These are phyloP conservation scores for Mucor sp. DNA, from an alignment of 371 early-diverging fungal genomes.

Conservation along the genomic window DNA sequence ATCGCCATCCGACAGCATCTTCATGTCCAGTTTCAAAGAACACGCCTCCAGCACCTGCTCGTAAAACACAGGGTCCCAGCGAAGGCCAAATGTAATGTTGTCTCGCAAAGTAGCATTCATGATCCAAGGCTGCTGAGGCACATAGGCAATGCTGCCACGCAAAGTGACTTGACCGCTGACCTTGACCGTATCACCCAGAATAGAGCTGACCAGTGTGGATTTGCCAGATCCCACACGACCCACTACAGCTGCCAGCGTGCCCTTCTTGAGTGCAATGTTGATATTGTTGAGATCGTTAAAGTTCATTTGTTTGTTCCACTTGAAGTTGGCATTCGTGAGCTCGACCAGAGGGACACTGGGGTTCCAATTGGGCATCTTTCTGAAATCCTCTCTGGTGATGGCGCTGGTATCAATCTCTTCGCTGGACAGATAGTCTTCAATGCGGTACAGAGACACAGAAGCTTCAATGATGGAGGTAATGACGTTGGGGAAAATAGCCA, in stretches of 20 bases:
- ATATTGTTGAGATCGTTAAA: constrained; percentile 65
- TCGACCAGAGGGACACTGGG: constrained; percentile 41
- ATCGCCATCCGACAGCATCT: constrained; percentile 84
- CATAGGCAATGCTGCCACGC: constrained; percentile 85
- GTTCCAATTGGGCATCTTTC: constrained; percentile 28
- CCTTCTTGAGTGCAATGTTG: constrained; percentile 61
- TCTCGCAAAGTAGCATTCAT: constrained; percentile 90
- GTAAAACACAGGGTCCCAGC: constrained; percentile 79
- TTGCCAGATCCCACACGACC: constrained; percentile 89
- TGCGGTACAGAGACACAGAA: constrained; percentile 79
- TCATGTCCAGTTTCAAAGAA: constrained; percentile 76
- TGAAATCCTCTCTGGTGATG: constrained; percentile 51
- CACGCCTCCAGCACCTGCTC: constrained; percentile 56
- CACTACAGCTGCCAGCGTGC: constrained; percentile 73
- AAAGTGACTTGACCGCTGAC: constrained; percentile 67
- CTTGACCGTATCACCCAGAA: constrained; percentile 70
- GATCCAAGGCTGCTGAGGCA: constrained; percentile 93
- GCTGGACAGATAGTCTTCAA: constrained; percentile 74
- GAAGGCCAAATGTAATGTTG: constrained; percentile 91
- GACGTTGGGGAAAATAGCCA: constrained; percentile 65
- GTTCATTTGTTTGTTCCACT: constrained; percentile 34
- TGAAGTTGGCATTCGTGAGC: constrained; percentile 33
- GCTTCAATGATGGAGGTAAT: constrained; percentile 80
- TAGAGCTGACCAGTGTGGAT: constrained; percentile 43
- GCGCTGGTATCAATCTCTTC: constrained; percentile 77